Conservation (phyloP, 495 filamentous ascomycete genomes). For the Haplographium delicatum region DNA sequence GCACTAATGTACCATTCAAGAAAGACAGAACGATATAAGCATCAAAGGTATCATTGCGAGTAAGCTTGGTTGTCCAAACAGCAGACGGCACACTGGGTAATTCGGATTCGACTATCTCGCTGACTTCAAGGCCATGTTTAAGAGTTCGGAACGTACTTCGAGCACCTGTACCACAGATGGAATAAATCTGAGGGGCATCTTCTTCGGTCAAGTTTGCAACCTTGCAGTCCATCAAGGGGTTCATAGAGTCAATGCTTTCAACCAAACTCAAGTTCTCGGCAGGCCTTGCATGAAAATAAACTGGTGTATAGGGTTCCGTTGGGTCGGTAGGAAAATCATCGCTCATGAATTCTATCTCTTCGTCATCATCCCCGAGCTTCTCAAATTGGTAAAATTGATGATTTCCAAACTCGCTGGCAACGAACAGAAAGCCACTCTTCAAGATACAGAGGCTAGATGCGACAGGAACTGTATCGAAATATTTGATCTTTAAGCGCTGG, state of each 20-base stretch:
- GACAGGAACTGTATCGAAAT: constrained; percentile 92
- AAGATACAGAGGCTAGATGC: constrained; percentile 83
- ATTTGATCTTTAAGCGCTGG: constrained; percentile 82
- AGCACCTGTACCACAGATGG: constrained; percentile 81
- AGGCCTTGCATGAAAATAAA: constrained; percentile 77
- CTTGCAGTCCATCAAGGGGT: constrained; percentile 85
- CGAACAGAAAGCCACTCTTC: constrained; percentile 93
- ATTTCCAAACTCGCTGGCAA: constrained; percentile 87
- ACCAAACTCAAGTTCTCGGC: constrained; percentile 80
- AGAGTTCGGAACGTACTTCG: constrained; percentile 84
- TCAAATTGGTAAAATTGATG: constrained; percentile 97
- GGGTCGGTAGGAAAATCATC: constrained; percentile 75
- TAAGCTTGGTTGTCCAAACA: constrained; percentile 93
- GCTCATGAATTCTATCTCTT: constrained; percentile 79
- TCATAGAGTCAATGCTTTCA: constrained; percentile 82
- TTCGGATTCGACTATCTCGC: constrained; percentile 89
- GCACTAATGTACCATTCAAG: constrained; percentile 68
- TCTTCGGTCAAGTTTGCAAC: constrained; percentile 83
- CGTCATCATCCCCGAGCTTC: constrained; percentile 93
- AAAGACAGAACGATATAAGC: constrained; percentile 68
- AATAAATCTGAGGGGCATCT: constrained; percentile 95
- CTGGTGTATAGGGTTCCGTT: constrained; percentile 58
- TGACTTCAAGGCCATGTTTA: constrained; percentile 88
- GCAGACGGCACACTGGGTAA: constrained; percentile 78
- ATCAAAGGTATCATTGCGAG: constrained; percentile 78